phyloP scores from a whole-genome alignment of 2,329 filamentous ascomycete species.

The Capronia americana region DNA sequence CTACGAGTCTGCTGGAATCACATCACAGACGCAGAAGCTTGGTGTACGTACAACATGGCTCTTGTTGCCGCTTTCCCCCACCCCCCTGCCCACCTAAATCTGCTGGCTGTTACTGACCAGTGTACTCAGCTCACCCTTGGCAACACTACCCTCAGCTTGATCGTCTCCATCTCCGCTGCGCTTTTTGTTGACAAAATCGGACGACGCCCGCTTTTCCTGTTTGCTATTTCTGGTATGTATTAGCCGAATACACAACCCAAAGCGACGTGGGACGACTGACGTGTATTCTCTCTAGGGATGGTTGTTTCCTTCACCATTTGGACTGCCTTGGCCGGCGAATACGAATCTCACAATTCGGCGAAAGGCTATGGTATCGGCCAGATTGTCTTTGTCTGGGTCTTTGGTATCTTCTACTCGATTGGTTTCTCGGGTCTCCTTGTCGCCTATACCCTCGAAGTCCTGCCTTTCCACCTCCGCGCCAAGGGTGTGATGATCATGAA shows the following conservation, averaged over 20 bases:
- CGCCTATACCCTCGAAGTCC: conserved; percentile 12
- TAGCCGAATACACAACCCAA: conserved; percentile 1
- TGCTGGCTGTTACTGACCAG: conserved; percentile 5
- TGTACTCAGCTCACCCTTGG: conserved; percentile 7
- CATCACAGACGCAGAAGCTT: conserved; percentile 14
- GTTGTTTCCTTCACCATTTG: conserved; percentile 7
- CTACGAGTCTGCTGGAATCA: conserved; percentile 3
- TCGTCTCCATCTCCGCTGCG: conserved; percentile 2
- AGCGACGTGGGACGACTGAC: conserved; percentile 9
- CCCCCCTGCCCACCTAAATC: conserved; percentile 2
- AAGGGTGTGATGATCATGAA: conserved; percentile 27
- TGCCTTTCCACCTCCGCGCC: conserved; percentile 13
- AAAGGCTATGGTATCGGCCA: conserved; percentile 7
- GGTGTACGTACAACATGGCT: conserved; percentile 16
- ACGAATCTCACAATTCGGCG: conserved; percentile 4
- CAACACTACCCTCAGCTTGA: conserved; percentile 5
- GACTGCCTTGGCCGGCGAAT: conserved; percentile 16
- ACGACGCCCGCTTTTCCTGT: conserved; percentile 12
- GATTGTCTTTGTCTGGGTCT: conserved; percentile 14
- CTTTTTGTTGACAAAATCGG: conserved; percentile 1
- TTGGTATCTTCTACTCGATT: conserved; percentile 10
- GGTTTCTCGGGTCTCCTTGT: conserved; percentile 12
- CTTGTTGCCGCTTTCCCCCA: neutral
- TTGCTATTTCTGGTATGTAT: conserved; percentile 8
- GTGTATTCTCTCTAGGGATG: conserved; percentile 10